Evolutionary conservation across 192 early-diverging fungal genomes (phyloP).

Genomic region (Pilobolus umbonatus): DNA sequence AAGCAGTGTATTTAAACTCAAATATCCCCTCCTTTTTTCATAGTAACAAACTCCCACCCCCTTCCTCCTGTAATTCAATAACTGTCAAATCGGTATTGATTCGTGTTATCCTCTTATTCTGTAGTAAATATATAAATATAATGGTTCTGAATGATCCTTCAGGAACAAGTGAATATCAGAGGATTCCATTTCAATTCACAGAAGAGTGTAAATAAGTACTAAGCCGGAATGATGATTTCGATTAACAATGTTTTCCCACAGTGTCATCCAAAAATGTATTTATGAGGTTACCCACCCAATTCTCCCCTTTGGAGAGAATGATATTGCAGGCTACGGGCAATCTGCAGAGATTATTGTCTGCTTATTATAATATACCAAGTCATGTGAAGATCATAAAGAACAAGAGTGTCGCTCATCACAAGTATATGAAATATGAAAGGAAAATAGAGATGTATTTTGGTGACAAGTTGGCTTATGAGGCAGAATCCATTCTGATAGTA

Average conservation of each 20-base stretch:
- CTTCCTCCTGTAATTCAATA: too few relatives aligned
- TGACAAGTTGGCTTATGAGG: conserved; percentile 19
- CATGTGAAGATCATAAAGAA: conserved; percentile 28
- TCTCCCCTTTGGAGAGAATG: conserved; percentile 27
- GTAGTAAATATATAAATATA: too few relatives aligned
- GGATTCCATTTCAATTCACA: conserved; percentile 21
- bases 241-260: conserved; percentile 4
- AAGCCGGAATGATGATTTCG: neutral
- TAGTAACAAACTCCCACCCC: too few relatives aligned
- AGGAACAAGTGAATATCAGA: conserved; percentile 15
- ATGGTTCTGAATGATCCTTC: too few relatives aligned
- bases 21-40: too few relatives aligned
- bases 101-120: too few relatives aligned
- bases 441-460: conserved; percentile 27
- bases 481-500: conserved; percentile 27
- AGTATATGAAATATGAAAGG: conserved; percentile 17
- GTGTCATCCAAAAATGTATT: conserved; percentile 26
- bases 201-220: conserved; percentile 20
- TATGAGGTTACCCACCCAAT: conserved; percentile 19
- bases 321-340: conserved; percentile 30
- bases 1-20: too few relatives aligned
- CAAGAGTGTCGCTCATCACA: neutral
- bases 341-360: conserved; percentile 28
- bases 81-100: too few relatives aligned
- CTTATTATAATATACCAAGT: conserved; percentile 29